Percentiles rank a stretch among this genome's conserved stretches.
These are phyloP conservation scores for Rhizophagus clarus DNA, from an alignment of 192 early-diverging fungal species.

Conservation along the genomic window DNA sequence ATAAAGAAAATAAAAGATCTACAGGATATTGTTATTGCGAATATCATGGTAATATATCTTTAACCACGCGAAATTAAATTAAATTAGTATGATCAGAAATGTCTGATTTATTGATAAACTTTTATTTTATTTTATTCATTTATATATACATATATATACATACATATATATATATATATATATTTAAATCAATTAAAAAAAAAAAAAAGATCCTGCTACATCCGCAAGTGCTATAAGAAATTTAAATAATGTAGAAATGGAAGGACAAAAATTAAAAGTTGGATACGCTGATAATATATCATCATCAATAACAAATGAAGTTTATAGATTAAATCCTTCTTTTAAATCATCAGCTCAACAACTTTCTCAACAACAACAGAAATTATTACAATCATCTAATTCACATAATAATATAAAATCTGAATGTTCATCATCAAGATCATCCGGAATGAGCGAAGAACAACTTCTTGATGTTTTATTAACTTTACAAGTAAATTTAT, in stretches of 20 bases:
- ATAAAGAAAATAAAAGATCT: slow-evolving; percentile 81
- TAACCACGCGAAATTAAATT: background rate
- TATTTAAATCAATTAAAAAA: too few species aligned
- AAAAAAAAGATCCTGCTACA: slow-evolving; percentile 75
- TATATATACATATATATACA: too few species aligned
- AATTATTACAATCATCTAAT: background rate
- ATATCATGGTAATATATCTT: slow-evolving; percentile 71
- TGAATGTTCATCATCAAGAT: slow-evolving; percentile 40
- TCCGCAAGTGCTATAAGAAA: slow-evolving; percentile 93
- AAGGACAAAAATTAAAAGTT: slow-evolving; percentile 82
- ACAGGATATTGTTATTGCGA: slow-evolving; percentile 97
- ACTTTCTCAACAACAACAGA: background rate
- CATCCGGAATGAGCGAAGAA: slow-evolving; percentile 53
- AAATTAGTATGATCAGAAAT: too few species aligned
- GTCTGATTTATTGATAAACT: too few species aligned
- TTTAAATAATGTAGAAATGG: slow-evolving; percentile 85
- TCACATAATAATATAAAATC: slow-evolving; percentile 37
- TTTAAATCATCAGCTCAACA: background rate
- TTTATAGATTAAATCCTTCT: background rate
- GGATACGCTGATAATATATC: slow-evolving; percentile 87
- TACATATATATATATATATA: too few species aligned
- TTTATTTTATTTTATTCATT: too few species aligned
- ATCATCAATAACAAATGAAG: slow-evolving; percentile 31
- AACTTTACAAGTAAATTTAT: slow-evolving; percentile 61
- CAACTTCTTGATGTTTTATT: slow-evolving; percentile 66